phyloP scores from a whole-genome alignment of 1,284 basidiomycete genomes.

The Cerrena zonata region DNA sequence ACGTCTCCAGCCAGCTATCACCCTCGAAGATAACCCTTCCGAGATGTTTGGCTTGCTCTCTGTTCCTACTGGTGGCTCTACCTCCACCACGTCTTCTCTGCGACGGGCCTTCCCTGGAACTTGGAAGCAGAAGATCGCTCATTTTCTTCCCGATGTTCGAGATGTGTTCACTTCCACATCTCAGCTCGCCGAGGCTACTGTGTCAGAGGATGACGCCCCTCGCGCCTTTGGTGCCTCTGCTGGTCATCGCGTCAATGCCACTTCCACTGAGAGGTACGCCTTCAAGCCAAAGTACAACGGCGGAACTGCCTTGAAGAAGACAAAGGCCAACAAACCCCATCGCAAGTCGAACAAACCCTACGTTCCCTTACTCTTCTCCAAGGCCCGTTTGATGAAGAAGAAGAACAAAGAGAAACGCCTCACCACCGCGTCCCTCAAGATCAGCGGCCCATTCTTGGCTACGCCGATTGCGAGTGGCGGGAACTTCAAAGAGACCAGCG shows the following conservation, averaged over 20 bases:
- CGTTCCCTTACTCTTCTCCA: not conserved
- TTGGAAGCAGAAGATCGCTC: not conserved
- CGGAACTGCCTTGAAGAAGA: conserved; percentile 1
- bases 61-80: not conserved
- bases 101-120: not conserved
- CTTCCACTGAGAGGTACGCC: not conserved
- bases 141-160: not conserved
- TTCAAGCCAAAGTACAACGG: conserved; percentile 2
- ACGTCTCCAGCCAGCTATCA: not conserved
- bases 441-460: not conserved
- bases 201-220: too few relatives aligned
- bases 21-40: not conserved
- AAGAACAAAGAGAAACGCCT: too few relatives aligned
- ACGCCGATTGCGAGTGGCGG: too few relatives aligned
- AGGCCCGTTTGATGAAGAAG: not conserved
- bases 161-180: not conserved
- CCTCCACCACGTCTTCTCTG: not conserved
- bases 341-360: conserved; percentile 1
- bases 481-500: too few relatives aligned
- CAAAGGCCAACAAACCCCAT: not conserved
- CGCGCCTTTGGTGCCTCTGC: not conserved
- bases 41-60: not conserved
- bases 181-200: not conserved
- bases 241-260: not conserved
- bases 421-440: not conserved